Base-by-base conservation (phyloP, 257 asterid genomes). In the Solanum phureja region DNA sequence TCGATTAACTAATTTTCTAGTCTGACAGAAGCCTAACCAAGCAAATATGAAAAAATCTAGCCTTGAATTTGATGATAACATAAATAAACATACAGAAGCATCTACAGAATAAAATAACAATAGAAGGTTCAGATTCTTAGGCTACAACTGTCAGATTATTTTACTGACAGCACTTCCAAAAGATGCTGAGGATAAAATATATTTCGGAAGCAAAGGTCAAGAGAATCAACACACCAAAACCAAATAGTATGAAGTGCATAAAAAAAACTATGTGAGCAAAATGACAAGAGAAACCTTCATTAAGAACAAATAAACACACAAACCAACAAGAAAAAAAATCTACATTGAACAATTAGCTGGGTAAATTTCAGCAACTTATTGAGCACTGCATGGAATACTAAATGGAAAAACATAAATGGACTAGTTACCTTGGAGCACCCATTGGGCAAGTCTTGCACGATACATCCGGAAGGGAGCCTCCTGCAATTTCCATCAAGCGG, bases 381-480 rank as follows among this genome's bases (percentile, higher is more conserved):
- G 72, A 68, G 38, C 69, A 60, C n/a, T 38, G 33, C 8, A 34
- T 46, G 85, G 69, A 88, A 85, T 66, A 46, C 68, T 29, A 9
- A 16, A 81, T 46, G 85, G 29, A n/a, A 69, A 83, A 33, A 7
- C 23, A 69, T 58, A 60, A 7, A 5, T 37, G 83, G 13, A 58
- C 6, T 24, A 42, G 83, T 89, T 89, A 95, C 99, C 98, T 96
- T 93, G 13, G 98, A 94, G 90, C 85, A 90, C 86, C 98, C 98
- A 89, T 94, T 93, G 4, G 90, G 92, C 94, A 92, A 87, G 86
- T 93, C 96, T 91, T 92, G 96, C 83, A 96, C 89, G 44, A 96
- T 88, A 87, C 94, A 95, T 85, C 99, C 99, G 1, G 99, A 96
- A 87, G 99, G 98, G 33, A 94, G 98, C 93, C 98, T 94, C 89